These are phyloP conservation scores for Myxozyma lipomycoides DNA, from an alignment of 805 yeast genomes.

Conservation along the genomic window DNA sequence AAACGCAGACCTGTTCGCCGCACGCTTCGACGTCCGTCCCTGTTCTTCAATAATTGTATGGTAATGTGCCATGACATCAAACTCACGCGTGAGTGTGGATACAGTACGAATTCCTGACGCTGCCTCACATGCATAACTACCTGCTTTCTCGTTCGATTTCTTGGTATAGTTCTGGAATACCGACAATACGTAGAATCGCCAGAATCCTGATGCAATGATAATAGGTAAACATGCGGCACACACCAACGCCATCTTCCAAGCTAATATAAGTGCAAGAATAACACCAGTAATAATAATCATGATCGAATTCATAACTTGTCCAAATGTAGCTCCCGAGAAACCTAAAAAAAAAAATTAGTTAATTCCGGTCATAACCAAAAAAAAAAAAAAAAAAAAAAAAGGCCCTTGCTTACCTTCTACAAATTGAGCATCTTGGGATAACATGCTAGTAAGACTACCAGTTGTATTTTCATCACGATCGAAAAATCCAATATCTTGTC, in stretches of 20 bases:
- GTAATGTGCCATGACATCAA: slow-evolving; percentile 38
- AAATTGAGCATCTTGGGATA: slow-evolving; percentile 34
- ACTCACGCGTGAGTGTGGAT: slow-evolving; percentile 41
- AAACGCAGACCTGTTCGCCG: slow-evolving; percentile 28
- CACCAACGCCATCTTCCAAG: slow-evolving; percentile 44
- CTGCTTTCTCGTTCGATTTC: slow-evolving; percentile 21
- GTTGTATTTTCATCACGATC: slow-evolving; percentile 32
- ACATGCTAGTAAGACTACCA: slow-evolving; percentile 31
- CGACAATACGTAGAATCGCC: slow-evolving; percentile 38
- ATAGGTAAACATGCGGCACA: slow-evolving; percentile 39
- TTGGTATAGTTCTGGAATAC: slow-evolving; percentile 31
- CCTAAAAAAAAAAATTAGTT: slow-evolving; percentile 2
- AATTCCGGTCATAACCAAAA: too few species aligned
- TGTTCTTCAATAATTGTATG: slow-evolving; percentile 16
- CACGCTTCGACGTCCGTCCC: slow-evolving; percentile 3
- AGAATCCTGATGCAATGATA: slow-evolving; percentile 42
- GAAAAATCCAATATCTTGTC: slow-evolving; percentile 34
- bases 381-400: slow-evolving; percentile 11
- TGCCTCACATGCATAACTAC: slow-evolving; percentile 40
- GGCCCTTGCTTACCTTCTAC: slow-evolving; percentile 28
- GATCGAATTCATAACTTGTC: slow-evolving; percentile 36
- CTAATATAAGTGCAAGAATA: slow-evolving; percentile 39
- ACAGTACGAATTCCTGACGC: slow-evolving; percentile 42
- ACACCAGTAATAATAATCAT: slow-evolving; percentile 35
- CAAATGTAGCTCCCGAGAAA: slow-evolving; percentile 32